A percentile compares a stretch with the other conserved stretches of the same genome.
Conservation (phyloP, 192 early-diverging fungal genomes). For the Backusella liffmaniae region DNA sequence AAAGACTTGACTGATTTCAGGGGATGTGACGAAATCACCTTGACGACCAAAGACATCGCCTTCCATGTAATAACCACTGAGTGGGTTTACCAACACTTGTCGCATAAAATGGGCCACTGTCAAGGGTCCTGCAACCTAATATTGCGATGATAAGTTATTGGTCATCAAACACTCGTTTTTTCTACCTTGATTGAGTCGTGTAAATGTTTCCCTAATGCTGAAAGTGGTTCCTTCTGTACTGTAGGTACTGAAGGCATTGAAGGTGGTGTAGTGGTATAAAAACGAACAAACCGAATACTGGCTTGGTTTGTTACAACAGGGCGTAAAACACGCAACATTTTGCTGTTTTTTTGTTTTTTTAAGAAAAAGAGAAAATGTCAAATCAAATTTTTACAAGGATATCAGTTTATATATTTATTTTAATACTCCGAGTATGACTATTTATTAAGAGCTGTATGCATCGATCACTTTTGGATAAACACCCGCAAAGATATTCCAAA, state of each 20-base stretch:
- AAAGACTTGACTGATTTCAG: slow-evolving; percentile 98
- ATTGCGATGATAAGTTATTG: no score
- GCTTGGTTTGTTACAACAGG: not conserved
- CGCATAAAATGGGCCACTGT: slow-evolving; percentile 89
- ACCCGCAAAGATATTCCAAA: slow-evolving; percentile 18
- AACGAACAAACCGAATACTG: not conserved
- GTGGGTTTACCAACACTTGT: slow-evolving; percentile 79
- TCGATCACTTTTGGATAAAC: slow-evolving; percentile 20
- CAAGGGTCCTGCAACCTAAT: slow-evolving; percentile 64
- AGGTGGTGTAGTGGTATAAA: not conserved
- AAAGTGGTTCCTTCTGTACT: slow-evolving; percentile 7
- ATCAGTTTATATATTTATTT: not conserved
- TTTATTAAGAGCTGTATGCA: not conserved
- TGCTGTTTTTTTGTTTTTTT: not conserved
- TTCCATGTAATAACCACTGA: slow-evolving; percentile 93
- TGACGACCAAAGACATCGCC: slow-evolving; percentile 86
- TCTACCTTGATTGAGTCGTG: slow-evolving; percentile 15
- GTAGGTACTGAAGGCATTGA: not conserved
- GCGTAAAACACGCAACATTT: slow-evolving; percentile 10
- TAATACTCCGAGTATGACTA: not conserved
- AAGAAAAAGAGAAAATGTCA: not conserved
- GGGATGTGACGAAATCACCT: slow-evolving; percentile 96
- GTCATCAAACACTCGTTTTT: not conserved
- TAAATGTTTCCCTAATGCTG: slow-evolving; percentile 12
- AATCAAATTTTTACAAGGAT: not conserved